phyloP scores from a whole-genome alignment of 2,329 filamentous ascomycete genomes.

The Botryotinia calthae region DNA sequence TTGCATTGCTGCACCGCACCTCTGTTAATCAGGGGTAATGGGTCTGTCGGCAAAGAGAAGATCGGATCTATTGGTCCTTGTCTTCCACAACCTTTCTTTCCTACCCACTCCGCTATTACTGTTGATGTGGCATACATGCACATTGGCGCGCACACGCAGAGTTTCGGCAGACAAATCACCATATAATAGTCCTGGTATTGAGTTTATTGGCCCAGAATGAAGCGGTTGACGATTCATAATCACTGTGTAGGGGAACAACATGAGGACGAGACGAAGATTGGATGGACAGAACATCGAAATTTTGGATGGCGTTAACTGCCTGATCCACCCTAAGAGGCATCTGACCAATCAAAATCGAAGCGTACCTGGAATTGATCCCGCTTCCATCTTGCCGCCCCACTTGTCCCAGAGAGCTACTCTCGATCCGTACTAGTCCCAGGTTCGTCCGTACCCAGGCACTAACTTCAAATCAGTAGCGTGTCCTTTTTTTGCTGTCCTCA shows the following conservation, averaged over 20 bases:
- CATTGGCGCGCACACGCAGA: not conserved
- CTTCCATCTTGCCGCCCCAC: not conserved
- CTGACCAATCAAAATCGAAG: not conserved
- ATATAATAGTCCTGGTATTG: not conserved
- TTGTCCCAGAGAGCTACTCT: not conserved
- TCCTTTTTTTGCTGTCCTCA: not conserved
- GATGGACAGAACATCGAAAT: not conserved
- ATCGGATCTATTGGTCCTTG: not conserved
- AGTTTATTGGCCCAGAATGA: not conserved
- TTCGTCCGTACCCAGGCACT: not conserved
- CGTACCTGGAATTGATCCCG: not conserved
- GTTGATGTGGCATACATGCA: not conserved
- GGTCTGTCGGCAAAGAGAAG: not conserved
- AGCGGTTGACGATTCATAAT: slow-evolving; percentile 6
- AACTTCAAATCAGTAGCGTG: not conserved
- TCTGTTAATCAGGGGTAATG: slow-evolving; percentile 5
- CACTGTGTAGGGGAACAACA: not conserved
- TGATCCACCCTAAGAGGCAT: not conserved
- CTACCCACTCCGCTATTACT: not conserved
- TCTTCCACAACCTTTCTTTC: not conserved
- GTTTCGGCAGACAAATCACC: not conserved
- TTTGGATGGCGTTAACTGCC: not conserved
- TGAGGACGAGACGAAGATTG: not conserved
- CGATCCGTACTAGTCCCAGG: not conserved
- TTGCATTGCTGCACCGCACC: not conserved